Evolutionary conservation across 495 filamentous ascomycete species (phyloP).

Genomic region (Coniosporium apollinis): DNA sequence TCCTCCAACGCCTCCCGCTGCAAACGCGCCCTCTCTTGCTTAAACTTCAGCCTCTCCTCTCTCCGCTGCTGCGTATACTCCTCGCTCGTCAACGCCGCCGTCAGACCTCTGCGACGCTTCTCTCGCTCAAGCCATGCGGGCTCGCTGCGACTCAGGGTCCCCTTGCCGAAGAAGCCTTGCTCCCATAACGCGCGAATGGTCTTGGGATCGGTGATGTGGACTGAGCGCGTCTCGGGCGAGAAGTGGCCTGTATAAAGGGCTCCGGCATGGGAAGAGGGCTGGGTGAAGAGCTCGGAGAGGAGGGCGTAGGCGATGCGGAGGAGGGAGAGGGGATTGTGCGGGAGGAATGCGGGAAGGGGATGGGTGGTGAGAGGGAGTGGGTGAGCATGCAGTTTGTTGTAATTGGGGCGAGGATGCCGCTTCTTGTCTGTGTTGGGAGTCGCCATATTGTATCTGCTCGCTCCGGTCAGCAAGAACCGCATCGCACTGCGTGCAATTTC

Average conservation of each 20-base stretch:
- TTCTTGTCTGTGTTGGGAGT: no score
- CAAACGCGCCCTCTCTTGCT: conserved; percentile 73
- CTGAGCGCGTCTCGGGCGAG: conserved; percentile 58
- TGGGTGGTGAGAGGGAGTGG: conserved; percentile 64
- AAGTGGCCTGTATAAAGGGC: conserved; percentile 54
- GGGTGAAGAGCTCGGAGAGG: conserved; percentile 51
- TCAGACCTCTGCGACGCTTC: conserved; percentile 47
- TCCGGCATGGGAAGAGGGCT: conserved; percentile 47
- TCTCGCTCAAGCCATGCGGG: conserved; percentile 82
- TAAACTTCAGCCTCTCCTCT: conserved; percentile 64
- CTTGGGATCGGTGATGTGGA: conserved; percentile 64
- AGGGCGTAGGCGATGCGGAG: conserved; percentile 62
- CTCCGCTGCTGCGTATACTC: conserved; percentile 61
- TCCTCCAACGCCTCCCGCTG: conserved; percentile 66
- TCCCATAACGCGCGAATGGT: conserved; percentile 78
- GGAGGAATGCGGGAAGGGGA: conserved; percentile 73
- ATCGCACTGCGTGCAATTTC: no score
- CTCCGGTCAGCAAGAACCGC: no score
- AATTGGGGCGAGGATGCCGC: conserved; percentile 34
- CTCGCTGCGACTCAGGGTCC: conserved; percentile 79
- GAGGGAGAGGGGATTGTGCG: conserved; percentile 80
- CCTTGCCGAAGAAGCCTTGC: conserved; percentile 91
- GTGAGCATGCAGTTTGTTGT: conserved; percentile 53
- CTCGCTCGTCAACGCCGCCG: conserved; percentile 51
- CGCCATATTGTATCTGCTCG: no score